Percentiles rank a stretch among this genome's conserved stretches.
phyloP scores from a whole-genome alignment of 495 filamentous ascomycete species.

The Cairneyella variabilis region DNA sequence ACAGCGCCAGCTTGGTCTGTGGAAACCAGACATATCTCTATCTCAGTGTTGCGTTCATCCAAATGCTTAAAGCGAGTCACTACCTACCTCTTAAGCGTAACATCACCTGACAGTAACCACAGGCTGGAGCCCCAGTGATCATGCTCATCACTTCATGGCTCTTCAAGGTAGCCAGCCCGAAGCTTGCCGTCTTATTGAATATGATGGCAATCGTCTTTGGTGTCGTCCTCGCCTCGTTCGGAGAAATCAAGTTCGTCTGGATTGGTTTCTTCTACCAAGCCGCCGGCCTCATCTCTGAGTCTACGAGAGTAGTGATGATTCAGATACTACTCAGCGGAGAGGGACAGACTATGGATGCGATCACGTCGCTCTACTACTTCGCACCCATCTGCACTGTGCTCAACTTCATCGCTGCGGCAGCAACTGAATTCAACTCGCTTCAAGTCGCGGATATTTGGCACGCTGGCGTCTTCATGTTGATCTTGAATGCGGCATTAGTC shows the following conservation, averaged over 20 bases:
- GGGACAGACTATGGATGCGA: slow-evolving; percentile 69
- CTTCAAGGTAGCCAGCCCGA: slow-evolving; percentile 58
- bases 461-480: slow-evolving; percentile 54
- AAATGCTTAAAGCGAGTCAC: slow-evolving; percentile 69
- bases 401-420: slow-evolving; percentile 64
- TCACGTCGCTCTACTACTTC: slow-evolving; percentile 83
- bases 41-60: slow-evolving; percentile 73
- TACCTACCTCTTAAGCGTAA: neutral
- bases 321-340: slow-evolving; percentile 63
- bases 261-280: slow-evolving; percentile 67
- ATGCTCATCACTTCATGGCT: slow-evolving; percentile 64
- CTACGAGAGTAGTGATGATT: slow-evolving; percentile 73
- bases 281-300: slow-evolving; percentile 68
- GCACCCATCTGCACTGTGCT: slow-evolving; percentile 73
- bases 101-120: neutral
- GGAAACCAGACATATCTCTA: slow-evolving; percentile 73
- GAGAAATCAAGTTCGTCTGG: slow-evolving; percentile 71
- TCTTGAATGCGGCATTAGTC: slow-evolving; percentile 67
- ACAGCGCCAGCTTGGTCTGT: slow-evolving; percentile 68
- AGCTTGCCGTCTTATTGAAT: slow-evolving; percentile 58
- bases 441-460: slow-evolving; percentile 45
- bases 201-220: slow-evolving; percentile 71
- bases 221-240: slow-evolving; percentile 67
- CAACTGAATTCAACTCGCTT: slow-evolving; percentile 54
- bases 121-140: slow-evolving; percentile 63